Percentiles rank a stretch among this genome's conserved stretches.
Evolutionary conservation across 2,329 filamentous ascomycete species (phyloP).

Genomic region (Stemphylium beticola): DNA sequence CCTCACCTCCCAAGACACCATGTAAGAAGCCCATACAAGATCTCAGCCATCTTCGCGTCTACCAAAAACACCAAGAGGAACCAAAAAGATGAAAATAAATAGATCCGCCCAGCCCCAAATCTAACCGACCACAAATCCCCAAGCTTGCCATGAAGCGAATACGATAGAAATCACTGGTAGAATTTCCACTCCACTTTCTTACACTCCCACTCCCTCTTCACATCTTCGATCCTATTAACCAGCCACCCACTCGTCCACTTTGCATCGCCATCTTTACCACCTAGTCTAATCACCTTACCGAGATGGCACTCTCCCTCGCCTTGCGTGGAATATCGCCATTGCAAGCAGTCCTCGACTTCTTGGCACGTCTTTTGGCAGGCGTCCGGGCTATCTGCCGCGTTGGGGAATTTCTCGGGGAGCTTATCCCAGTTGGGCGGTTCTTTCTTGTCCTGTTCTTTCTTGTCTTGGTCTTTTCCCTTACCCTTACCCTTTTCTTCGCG

Average conservation of each 20-base stretch:
- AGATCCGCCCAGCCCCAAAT: too few species aligned
- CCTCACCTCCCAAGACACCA: not conserved
- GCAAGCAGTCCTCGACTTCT: slow-evolving; percentile 41
- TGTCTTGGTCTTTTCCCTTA: not conserved
- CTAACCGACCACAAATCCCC: too few species aligned
- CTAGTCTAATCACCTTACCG: slow-evolving; percentile 40
- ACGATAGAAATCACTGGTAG: slow-evolving; percentile 22
- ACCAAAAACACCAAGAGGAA: not conserved
- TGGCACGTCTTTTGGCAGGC: slow-evolving; percentile 40
- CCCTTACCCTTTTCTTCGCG: not conserved
- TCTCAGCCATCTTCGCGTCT: not conserved
- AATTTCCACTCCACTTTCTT: slow-evolving; percentile 39
- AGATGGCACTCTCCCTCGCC: slow-evolving; percentile 43
- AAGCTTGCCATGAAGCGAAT: not conserved
- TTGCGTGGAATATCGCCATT: slow-evolving; percentile 41
- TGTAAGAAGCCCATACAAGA: not conserved
- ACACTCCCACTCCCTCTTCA: slow-evolving; percentile 35
- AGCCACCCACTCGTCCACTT: slow-evolving; percentile 48
- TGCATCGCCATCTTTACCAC: slow-evolving; percentile 24
- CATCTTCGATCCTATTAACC: slow-evolving; percentile 35
- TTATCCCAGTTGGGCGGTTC: slow-evolving; percentile 23
- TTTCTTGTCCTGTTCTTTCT: slow-evolving; percentile 15
- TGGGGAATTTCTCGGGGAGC: slow-evolving; percentile 22
- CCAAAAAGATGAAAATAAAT: not conserved
- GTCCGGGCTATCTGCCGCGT: slow-evolving; percentile 31